Conservation (phyloP, 2,329 filamentous ascomycete genomes). For the Basipetospora chlamydospora region DNA sequence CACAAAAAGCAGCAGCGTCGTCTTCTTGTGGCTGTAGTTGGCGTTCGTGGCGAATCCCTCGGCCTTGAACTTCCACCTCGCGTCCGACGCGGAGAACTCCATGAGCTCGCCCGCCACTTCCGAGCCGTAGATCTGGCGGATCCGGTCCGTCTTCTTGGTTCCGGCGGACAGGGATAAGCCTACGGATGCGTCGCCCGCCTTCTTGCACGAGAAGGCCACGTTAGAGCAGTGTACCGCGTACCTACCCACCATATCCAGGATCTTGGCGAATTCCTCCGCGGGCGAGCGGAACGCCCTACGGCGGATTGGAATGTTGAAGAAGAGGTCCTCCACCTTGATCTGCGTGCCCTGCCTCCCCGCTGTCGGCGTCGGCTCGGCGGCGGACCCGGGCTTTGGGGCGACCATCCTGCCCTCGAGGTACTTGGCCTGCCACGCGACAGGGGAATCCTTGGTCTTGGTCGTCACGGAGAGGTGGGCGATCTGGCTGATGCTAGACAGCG, state of each 20-base stretch:
- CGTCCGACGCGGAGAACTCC: constrained; percentile 55
- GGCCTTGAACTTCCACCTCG: constrained; percentile 71
- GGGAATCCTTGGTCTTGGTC: constrained; percentile 79
- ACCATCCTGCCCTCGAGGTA: constrained; percentile 73
- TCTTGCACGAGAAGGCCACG: constrained; percentile 95
- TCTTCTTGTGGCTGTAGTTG: constrained; percentile 88
- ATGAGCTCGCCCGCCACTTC: constrained; percentile 79
- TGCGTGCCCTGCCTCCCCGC: constrained; percentile 85
- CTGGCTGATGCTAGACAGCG: constrained; percentile 92
- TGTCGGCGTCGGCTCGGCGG: constrained; percentile 69
- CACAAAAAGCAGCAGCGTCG: constrained; percentile 79
- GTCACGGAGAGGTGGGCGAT: constrained; percentile 93
- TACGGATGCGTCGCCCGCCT: constrained; percentile 74
- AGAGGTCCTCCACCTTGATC: constrained; percentile 91
- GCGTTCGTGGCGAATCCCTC: constrained; percentile 77
- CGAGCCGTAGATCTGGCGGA: constrained; percentile 78
- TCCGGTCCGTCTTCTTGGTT: constrained; percentile 64
- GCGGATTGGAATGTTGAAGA: constrained; percentile 88
- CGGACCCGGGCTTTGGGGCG: constrained; percentile 77
- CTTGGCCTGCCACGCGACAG: constrained; percentile 78
- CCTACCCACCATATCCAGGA: constrained; percentile 82
- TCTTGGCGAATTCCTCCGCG: constrained; percentile 94
- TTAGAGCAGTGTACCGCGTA: constrained; percentile 85
- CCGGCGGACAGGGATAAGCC: constrained; percentile 66
- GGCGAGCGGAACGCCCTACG: constrained; percentile 79